phyloP scores from a whole-genome alignment of 2,329 filamentous ascomycete genomes.

The Aurifilum marmelostoma region DNA sequence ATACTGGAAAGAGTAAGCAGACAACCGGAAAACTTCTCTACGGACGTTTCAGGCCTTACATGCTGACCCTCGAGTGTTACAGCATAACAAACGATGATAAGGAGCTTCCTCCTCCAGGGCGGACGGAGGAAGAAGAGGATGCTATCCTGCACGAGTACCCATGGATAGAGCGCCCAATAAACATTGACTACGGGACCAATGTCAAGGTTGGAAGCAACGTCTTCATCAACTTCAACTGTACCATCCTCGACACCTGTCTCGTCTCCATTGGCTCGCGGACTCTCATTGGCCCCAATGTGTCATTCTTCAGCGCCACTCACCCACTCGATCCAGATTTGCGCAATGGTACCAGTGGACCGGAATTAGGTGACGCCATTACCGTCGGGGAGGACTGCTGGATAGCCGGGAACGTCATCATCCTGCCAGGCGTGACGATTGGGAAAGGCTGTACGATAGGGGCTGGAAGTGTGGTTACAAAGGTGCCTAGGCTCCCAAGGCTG shows the following conservation, averaged over 20 bases:
- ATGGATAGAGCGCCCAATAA: constrained; percentile 70
- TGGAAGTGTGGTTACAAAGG: constrained; percentile 80
- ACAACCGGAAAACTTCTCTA: too few relatives aligned
- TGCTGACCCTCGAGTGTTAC: too few relatives aligned
- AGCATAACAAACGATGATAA: neutral
- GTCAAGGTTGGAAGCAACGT: constrained; percentile 71
- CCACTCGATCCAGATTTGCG: constrained; percentile 75
- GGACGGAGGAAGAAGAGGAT: constrained; percentile 56
- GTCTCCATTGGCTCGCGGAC: constrained; percentile 78
- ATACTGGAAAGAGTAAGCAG: constrained; percentile 68
- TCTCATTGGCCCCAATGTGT: constrained; percentile 77
- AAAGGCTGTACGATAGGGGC: constrained; percentile 75
- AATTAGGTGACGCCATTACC: constrained; percentile 71
- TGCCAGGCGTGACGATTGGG: constrained; percentile 80
- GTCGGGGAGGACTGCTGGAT: constrained; percentile 85
- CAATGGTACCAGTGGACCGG: constrained; percentile 75
- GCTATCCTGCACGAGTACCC: constrained; percentile 64
- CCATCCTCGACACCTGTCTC: constrained; percentile 75
- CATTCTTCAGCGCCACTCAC: constrained; percentile 75
- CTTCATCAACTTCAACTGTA: constrained; percentile 75
- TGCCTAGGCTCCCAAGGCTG: too few relatives aligned
- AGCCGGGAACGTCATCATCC: constrained; percentile 69
- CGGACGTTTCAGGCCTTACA: too few relatives aligned
- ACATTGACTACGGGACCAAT: constrained; percentile 78
- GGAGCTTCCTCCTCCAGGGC: too few relatives aligned